phyloP scores from a whole-genome alignment of 1,284 basidiomycete genomes.

The Sphagnurus paluster region DNA sequence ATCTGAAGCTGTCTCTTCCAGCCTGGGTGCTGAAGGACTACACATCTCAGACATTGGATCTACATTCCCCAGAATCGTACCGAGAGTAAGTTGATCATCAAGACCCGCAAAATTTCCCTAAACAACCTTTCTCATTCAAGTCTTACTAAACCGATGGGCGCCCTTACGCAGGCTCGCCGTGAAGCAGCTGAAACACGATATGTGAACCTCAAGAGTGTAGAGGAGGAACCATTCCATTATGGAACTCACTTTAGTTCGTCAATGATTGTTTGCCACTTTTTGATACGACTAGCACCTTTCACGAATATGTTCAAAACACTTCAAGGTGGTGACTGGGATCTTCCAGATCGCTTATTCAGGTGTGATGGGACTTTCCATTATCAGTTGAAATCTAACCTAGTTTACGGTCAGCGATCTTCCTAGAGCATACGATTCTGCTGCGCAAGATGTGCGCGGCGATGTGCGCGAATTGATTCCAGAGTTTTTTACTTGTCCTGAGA shows the following conservation, averaged over 20 bases:
- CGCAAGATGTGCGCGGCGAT: slow-evolving; percentile 86
- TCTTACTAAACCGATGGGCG: slow-evolving; percentile 90
- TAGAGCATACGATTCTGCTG: slow-evolving; percentile 84
- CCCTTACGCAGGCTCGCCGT: slow-evolving; percentile 71
- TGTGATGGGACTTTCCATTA: slow-evolving; percentile 29
- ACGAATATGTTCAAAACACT: slow-evolving; percentile 92
- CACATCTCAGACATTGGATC: slow-evolving; percentile 70
- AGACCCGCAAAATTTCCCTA: slow-evolving; percentile 1
- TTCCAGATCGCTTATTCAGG: slow-evolving; percentile 92
- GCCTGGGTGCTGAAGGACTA: slow-evolving; percentile 92
- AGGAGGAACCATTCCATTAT: slow-evolving; percentile 88
- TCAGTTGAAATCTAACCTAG: not conserved
- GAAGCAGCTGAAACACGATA: slow-evolving; percentile 80
- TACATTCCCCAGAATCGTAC: slow-evolving; percentile 66
- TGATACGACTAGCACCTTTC: slow-evolving; percentile 89
- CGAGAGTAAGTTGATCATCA: slow-evolving; percentile 65
- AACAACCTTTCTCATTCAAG: slow-evolving; percentile 38
- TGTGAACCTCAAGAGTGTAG: slow-evolving; percentile 76
- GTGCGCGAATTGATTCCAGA: slow-evolving; percentile 95
- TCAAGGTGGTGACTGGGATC: slow-evolving; percentile 93
- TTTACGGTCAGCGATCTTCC: slow-evolving; percentile 58
- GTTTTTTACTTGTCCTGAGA: slow-evolving; percentile 84
- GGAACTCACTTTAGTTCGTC: slow-evolving; percentile 96
- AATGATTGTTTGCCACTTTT: slow-evolving; percentile 95
- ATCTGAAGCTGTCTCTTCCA: slow-evolving; percentile 27